phyloP scores from a whole-genome alignment of 331 rosid species.

The Ulmus americana region DNA sequence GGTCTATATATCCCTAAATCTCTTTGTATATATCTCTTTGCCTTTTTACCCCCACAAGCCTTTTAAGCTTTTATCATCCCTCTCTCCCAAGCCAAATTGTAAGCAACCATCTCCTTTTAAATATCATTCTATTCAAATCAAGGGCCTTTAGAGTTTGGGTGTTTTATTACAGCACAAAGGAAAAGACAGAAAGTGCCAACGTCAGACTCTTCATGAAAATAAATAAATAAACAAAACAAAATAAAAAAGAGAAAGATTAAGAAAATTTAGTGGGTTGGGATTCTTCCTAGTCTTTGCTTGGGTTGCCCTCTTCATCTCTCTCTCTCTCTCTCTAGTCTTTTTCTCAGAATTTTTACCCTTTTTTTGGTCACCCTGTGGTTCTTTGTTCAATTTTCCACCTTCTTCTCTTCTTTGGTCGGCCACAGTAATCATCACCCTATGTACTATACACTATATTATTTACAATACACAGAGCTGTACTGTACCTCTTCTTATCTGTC shows the following conservation, averaged over 20 bases:
- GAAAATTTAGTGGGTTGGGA: slow-evolving; percentile 35
- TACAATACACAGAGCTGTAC: slow-evolving; percentile 22
- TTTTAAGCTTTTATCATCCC: slow-evolving; percentile 26
- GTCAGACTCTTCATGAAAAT: slow-evolving; percentile 11
- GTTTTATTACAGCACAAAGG: slow-evolving; percentile 45
- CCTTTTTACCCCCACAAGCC: slow-evolving; percentile 18
- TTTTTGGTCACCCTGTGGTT: neutral
- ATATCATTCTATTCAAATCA: slow-evolving; percentile 32
- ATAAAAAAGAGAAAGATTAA: slow-evolving; percentile 6
- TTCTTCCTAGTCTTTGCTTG: slow-evolving; percentile 37
- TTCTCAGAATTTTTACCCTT: slow-evolving; percentile 26
- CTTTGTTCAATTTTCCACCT: slow-evolving; percentile 26
- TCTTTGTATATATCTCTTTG: slow-evolving; percentile 2
- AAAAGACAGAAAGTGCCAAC: slow-evolving; percentile 43
- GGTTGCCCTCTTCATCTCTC: slow-evolving; percentile 17
- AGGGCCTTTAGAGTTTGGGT: slow-evolving; percentile 52
- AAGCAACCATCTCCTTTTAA: slow-evolving; percentile 22
- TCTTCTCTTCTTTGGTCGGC: slow-evolving; percentile 23
- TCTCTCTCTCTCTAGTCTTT: slow-evolving; percentile 20
- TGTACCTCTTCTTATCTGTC: slow-evolving; percentile 17
- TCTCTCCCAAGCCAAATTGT: slow-evolving; percentile 16
- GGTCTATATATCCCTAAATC: slow-evolving; percentile 20
- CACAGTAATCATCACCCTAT: slow-evolving; percentile 46
- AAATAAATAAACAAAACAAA: neutral
- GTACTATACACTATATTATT: slow-evolving; percentile 16